Base-by-base conservation (phyloP, 768 basidiomycete genomes). In the Serendipita sp. region DNA sequence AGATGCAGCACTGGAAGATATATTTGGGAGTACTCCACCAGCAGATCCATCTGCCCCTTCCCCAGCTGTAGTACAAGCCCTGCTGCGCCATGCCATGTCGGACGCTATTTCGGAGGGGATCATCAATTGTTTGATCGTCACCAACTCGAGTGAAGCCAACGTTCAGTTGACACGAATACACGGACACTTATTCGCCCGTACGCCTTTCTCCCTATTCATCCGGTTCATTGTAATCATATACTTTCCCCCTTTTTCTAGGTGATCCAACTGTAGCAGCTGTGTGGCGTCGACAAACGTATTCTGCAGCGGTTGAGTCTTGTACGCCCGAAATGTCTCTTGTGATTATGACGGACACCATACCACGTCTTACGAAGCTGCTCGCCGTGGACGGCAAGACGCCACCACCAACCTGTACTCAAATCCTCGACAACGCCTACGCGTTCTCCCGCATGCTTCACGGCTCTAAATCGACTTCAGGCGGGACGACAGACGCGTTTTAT, bases 361-460 rank as follows among this genome's bases (percentile, higher is more conserved):
- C 87, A 3, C 74, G 79, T 30, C 79, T 91, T 61, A 77, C 81
- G 66, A 71, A 74, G 14, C 70, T 82, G 38, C 78, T 92, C 53
- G 73, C 68, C 31, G 72, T 74, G 17, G 69, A 58, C 0, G 42
- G 73, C 71, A 26, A 71, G 77, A 16, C 26, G 75, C 80, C 13
- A 70, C 73, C 14, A 72, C 62, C 77, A 16, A 77, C 78, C 1
- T 79, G 82, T 17, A 69, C 76, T 20, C 75, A 79, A 2, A 81
- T 91, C 66, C 76, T 92, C 66, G 82, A 88, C 41, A 78, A 83
- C 9, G 90, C 86, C 0, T 85, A 88, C 71, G 72, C 79, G 22
- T 92, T 92, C 73, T 87, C 86, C 48, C 84, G 90, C 66, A 91
- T 91, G 88, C 78, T 92, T 26, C 90, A 93, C 68, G 80, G 86